These are phyloP conservation scores for Mycena epipterygia DNA, from an alignment of 768 basidiomycete genomes.

Conservation along the genomic window DNA sequence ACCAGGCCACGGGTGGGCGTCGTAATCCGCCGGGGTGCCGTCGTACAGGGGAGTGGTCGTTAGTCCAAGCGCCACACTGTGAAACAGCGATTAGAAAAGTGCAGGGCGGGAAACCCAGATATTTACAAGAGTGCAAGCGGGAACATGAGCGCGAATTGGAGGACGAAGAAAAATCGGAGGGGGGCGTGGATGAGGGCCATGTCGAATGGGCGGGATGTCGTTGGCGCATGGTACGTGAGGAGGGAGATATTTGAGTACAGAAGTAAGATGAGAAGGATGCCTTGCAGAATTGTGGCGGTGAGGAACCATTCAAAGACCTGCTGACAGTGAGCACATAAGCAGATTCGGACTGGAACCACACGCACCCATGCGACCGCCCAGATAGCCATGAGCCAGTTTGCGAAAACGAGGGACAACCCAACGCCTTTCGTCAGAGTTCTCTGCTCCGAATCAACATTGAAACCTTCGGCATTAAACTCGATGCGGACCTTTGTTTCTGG, in stretches of 20 bases:
- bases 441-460: conserved; percentile 47
- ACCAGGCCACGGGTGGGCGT: conserved; percentile 77
- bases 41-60: conserved; percentile 61
- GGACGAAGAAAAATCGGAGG: conserved; percentile 74
- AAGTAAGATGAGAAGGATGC: conserved; percentile 77
- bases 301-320: conserved; percentile 84
- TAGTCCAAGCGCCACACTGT: conserved; percentile 78
- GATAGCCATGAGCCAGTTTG: conserved; percentile 84
- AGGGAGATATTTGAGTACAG: conserved; percentile 86
- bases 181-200: conserved; percentile 90
- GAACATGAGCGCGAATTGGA: conserved; percentile 71
- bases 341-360: conserved; percentile 27
- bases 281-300: conserved; percentile 79
- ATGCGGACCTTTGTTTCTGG: conserved; percentile 82
- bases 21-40: conserved; percentile 66
- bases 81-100: not conserved
- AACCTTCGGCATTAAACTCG: not conserved
- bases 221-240: conserved; percentile 78
- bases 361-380: conserved; percentile 86
- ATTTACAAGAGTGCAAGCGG: conserved; percentile 71
- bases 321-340: not conserved
- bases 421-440: conserved; percentile 81
- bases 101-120: not conserved
- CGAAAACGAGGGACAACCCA: conserved; percentile 80
- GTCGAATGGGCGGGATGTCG: conserved; percentile 74